Evolutionary conservation across 139 green algal genomes (phyloP).

Genomic region (Chlamydomonas schloesseri): DNA sequence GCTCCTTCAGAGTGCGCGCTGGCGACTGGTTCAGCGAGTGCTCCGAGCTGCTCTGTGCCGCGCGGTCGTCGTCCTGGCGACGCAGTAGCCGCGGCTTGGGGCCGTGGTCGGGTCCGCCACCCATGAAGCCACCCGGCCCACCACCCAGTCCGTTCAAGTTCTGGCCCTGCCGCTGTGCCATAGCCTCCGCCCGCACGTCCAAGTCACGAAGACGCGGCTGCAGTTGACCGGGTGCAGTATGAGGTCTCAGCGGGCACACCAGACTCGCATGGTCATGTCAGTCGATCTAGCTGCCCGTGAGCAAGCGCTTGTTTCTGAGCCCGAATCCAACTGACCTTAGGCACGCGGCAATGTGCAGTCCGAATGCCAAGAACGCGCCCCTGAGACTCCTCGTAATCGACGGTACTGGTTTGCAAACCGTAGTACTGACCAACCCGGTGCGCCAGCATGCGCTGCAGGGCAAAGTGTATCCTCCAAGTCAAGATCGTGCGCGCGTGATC

Average conservation of each 20-base stretch:
- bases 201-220: slow-evolving; percentile 11
- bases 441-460: slow-evolving; percentile 63
- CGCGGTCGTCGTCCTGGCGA: slow-evolving; percentile 1
- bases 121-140: no score
- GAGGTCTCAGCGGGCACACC: no score
- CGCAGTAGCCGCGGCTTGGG: slow-evolving; percentile 36
- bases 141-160: no score
- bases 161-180: background rate
- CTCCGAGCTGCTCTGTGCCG: background rate
- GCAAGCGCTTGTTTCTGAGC: no score
- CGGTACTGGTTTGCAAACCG: slow-evolving; percentile 60
- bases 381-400: slow-evolving; percentile 56
- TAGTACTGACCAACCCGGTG: slow-evolving; percentile 67
- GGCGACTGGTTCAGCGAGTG: slow-evolving; percentile 20
- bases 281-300: no score
- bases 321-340: slow-evolving; percentile 12
- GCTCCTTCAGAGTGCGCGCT: slow-evolving; percentile 33
- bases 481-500: background rate
- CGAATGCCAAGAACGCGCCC: slow-evolving; percentile 55
- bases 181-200: slow-evolving; percentile 16
- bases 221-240: no score
- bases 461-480: background rate
- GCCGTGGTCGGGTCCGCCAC: background rate
- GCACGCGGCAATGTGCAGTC: slow-evolving; percentile 1
- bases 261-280: no score